Conservation (phyloP, 257 asterid species). For the Solanum appendiculatum region DNA sequence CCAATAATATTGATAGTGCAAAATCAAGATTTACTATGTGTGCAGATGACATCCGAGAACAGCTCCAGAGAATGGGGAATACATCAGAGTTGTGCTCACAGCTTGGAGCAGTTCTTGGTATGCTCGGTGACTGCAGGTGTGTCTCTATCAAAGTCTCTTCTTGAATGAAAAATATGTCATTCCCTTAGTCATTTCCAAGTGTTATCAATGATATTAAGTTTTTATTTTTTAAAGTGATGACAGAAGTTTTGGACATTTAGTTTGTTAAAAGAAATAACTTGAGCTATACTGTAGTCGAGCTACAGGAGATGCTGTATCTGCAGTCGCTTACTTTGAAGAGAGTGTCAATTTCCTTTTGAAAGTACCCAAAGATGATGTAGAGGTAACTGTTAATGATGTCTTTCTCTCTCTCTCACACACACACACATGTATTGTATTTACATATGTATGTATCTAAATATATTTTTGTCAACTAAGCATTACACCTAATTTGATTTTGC, state of each 20-base stretch:
- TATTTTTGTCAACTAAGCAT: neutral
- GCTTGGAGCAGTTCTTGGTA: slow-evolving; percentile 92
- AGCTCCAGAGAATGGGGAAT: slow-evolving; percentile 55
- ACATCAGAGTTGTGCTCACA: slow-evolving; percentile 90
- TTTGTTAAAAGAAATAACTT: neutral
- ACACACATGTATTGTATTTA: neutral
- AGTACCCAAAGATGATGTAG: slow-evolving; percentile 70
- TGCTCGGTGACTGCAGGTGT: slow-evolving; percentile 99
- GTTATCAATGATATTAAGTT: neutral
- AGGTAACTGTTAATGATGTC: slow-evolving; percentile 31
- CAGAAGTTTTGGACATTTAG: neutral
- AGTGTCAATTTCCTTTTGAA: slow-evolving; percentile 63
- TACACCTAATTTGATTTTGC: neutral
- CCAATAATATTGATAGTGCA: slow-evolving; percentile 81
- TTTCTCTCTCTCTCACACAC: too few species aligned
- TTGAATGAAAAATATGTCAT: neutral
- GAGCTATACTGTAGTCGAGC: slow-evolving; percentile 54
- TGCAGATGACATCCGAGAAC: slow-evolving; percentile 84
- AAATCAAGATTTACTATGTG: slow-evolving; percentile 80
- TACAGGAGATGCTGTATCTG: slow-evolving; percentile 74
- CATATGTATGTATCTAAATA: neutral
- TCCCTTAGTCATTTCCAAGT: neutral
- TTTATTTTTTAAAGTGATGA: neutral
- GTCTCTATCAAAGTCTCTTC: slow-evolving; percentile 6
- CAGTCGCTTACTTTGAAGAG: slow-evolving; percentile 79